These are phyloP conservation scores for Lichtheimia ramosa DNA, from an alignment of 371 early-diverging fungal species.

Conservation along the genomic window DNA sequence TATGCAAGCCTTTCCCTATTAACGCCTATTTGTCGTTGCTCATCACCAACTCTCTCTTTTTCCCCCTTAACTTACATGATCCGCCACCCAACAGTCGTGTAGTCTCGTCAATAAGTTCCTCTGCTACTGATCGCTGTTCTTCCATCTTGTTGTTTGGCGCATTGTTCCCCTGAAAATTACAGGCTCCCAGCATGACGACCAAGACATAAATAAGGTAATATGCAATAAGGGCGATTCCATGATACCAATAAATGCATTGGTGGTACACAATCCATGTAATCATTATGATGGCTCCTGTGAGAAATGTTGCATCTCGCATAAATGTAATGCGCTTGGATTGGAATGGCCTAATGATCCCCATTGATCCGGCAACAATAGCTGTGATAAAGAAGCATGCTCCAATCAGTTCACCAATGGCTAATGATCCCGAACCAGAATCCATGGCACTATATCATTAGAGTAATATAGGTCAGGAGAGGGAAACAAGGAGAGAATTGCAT, in stretches of 20 bases:
- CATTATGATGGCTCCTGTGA: constrained; percentile 65
- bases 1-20: too few species aligned
- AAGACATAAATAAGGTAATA: constrained; percentile 60
- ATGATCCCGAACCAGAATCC: constrained; percentile 66
- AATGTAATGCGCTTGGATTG: constrained; percentile 65
- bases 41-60: too few species aligned
- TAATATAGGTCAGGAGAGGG: not conserved
- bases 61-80: not conserved
- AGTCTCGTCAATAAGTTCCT: constrained; percentile 18
- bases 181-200: constrained; percentile 43
- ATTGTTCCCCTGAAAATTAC: constrained; percentile 7
- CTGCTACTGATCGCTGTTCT: constrained; percentile 5
- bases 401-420: constrained; percentile 82
- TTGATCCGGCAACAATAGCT: constrained; percentile 72
- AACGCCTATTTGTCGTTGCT: too few species aligned
- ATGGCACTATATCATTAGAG: constrained; percentile 54
- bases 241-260: constrained; percentile 61
- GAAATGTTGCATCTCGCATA: constrained; percentile 70
- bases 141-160: not conserved
- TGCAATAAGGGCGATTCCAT: constrained; percentile 52
- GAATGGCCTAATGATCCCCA: constrained; percentile 70
- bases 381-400: constrained; percentile 80
- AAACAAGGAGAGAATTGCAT: not conserved
- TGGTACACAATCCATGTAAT: constrained; percentile 61
- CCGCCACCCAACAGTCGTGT: constrained; percentile 8